Conservation (phyloP, 108 stramenopile species). For the Chaetoceros muelleri region DNA sequence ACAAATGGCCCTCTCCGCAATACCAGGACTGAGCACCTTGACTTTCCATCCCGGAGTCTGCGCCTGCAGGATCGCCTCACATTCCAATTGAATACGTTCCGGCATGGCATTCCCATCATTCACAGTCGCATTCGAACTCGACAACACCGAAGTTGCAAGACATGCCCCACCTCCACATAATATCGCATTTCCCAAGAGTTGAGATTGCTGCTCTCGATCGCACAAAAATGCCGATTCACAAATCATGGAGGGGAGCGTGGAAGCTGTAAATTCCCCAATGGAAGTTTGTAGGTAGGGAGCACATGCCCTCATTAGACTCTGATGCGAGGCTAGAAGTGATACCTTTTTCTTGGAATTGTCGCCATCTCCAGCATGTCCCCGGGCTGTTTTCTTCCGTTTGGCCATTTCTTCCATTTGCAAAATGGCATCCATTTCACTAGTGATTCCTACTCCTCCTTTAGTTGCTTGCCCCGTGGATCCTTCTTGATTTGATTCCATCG, state of each 20-base stretch:
- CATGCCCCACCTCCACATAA: slow-evolving; percentile 79
- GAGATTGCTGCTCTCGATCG: slow-evolving; percentile 80
- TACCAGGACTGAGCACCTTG: slow-evolving; percentile 61
- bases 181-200: slow-evolving; percentile 71
- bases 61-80: slow-evolving; percentile 73
- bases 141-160: slow-evolving; percentile 39
- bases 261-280: slow-evolving; percentile 40
- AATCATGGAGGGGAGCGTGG: slow-evolving; percentile 70
- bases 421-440: background rate
- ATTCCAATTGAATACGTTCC: slow-evolving; percentile 65
- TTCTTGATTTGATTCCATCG: background rate
- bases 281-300: slow-evolving; percentile 25
- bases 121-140: background rate
- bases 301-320: slow-evolving; percentile 30
- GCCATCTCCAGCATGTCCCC: background rate
- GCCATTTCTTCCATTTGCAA: background rate
- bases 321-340: slow-evolving; percentile 15
- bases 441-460: background rate
- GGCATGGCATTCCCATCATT: slow-evolving; percentile 57
- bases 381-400: background rate
- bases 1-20: slow-evolving; percentile 57
- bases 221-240: slow-evolving; percentile 81
- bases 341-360: slow-evolving; percentile 7
- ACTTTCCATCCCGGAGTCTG: slow-evolving; percentile 86
- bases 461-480: slow-evolving; percentile 5